phyloP scores from a whole-genome alignment of 148 eudicot genomes.

The Linanthus parryae region DNA sequence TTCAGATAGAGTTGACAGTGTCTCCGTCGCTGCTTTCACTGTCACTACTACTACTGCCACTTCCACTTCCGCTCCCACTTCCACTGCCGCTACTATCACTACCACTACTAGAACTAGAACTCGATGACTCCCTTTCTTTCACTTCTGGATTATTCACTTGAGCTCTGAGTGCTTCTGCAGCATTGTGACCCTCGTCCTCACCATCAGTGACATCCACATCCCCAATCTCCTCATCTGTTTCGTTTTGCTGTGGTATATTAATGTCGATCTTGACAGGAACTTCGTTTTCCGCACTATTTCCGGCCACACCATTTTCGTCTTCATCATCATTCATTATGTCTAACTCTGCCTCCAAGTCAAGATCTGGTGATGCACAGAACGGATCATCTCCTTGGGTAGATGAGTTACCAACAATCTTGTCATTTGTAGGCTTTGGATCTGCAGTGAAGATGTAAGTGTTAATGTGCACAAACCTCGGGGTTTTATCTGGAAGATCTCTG shows the following conservation, averaged over 20 bases:
- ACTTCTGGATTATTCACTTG: no score
- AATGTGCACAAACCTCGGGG: no score
- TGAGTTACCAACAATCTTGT: constrained; percentile 32
- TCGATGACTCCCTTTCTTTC: no score
- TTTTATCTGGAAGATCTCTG: no score
- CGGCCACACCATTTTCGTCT: constrained; percentile 37
- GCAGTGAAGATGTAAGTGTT: no score
- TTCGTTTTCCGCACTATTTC: constrained; percentile 24
- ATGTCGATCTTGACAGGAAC: constrained; percentile 52
- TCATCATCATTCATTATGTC: constrained; percentile 55
- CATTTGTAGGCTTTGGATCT: constrained; percentile 38
- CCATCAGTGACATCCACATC: constrained; percentile 76
- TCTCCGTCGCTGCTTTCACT: no score
- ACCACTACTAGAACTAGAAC: no score
- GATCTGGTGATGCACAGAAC: constrained; percentile 47
- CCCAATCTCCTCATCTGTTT: constrained; percentile 74
- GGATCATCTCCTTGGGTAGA: constrained; percentile 33
- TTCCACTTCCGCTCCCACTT: no score
- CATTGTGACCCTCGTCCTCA: constrained; percentile 51
- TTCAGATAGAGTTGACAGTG: no score
- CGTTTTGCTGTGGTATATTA: constrained; percentile 62
- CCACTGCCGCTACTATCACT: no score
- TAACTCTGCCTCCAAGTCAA: constrained; percentile 65
- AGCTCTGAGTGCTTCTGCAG: constrained; percentile 86
- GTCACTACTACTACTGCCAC: no score